Base-by-base conservation (phyloP, 257 asterid genomes). In the Rhazya stricta region DNA sequence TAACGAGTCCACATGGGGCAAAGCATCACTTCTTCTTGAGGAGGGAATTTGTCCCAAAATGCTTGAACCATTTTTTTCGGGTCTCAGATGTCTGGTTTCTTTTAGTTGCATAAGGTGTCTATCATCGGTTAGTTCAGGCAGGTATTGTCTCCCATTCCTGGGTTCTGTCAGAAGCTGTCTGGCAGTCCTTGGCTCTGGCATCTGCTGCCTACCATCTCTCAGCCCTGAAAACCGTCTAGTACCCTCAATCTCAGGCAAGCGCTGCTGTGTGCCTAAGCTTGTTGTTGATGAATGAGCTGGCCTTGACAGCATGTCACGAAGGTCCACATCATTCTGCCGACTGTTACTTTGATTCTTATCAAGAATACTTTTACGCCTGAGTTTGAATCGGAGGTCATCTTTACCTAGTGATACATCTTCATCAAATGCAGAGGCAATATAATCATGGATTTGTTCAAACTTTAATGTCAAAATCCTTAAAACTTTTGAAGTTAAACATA, bases 301-400 rank as follows among this genome's bases (percentile, higher is more conserved):
- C 87, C 99, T 87, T 41, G 98, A 94, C 41, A 94, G 86, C 71
- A 90, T 77, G 79, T 83, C 86, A 62, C 98, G 91, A 58, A 94
- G 98, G 81, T 94, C 99, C 76, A 78, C 67, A 23, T 82, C 88
- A 81, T 76, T 82, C 83, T 79, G 89, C 29, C 81, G 85, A 82
- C 80, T 82, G 67, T 61, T 63, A 67, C 69, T 88, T 80, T 85
- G 88, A 74, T 85, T 74, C 75, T 76, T 85, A 80, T 88, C 86
- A 27, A 65, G 81, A 30, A 36, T 75, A 58, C 53, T 79, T 74
- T 90, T 94, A 75, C 83, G 86, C 87, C 83, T 78, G 78, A 94
- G 86, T 80, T 94, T 94, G 86, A 87, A 84, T 56, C 98, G 94
- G 37, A 94, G 90, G 82, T 94, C 99, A 85, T 82, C 86, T 85